Conservation (phyloP, 805 yeast species). For the Saccharomycopsis sp. region DNA sequence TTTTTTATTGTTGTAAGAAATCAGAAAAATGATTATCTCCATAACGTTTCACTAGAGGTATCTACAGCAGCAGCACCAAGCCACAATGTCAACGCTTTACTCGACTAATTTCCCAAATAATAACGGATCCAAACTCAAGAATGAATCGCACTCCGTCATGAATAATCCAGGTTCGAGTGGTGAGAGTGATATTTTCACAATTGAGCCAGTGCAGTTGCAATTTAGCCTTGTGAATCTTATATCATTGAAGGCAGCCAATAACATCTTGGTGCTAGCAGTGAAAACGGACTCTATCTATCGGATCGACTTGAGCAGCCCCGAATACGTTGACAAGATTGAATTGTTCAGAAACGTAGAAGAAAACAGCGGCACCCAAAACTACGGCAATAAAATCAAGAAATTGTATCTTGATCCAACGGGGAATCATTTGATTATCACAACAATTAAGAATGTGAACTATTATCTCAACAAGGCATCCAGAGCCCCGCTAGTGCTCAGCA, state of each 20-base stretch:
- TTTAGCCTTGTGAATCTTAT: slow-evolving; percentile 39
- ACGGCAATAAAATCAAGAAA: slow-evolving; percentile 25
- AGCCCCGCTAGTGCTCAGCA: slow-evolving; percentile 35
- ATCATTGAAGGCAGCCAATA: slow-evolving; percentile 45
- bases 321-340: slow-evolving; percentile 39
- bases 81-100: too few species aligned
- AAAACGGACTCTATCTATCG: slow-evolving; percentile 45
- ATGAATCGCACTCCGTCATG: too few species aligned
- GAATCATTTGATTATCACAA: slow-evolving; percentile 41
- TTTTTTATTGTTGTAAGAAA: too few species aligned
- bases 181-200: slow-evolving; percentile 11
- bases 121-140: too few species aligned
- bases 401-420: slow-evolving; percentile 46
- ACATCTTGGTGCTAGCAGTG: slow-evolving; percentile 47
- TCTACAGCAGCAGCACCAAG: too few species aligned
- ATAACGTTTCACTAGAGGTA: too few species aligned
- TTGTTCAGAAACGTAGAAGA: slow-evolving; percentile 18
- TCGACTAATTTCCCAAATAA: too few species aligned
- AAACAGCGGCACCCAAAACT: slow-evolving; percentile 11
- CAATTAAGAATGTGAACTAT: slow-evolving; percentile 37
- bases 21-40: too few species aligned
- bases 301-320: slow-evolving; percentile 61
- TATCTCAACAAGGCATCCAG: slow-evolving; percentile 36
- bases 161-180: too few species aligned
- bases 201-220: slow-evolving; percentile 41